phyloP scores from a whole-genome alignment of 371 early-diverging fungal genomes.

The Mucor circinelloides region DNA sequence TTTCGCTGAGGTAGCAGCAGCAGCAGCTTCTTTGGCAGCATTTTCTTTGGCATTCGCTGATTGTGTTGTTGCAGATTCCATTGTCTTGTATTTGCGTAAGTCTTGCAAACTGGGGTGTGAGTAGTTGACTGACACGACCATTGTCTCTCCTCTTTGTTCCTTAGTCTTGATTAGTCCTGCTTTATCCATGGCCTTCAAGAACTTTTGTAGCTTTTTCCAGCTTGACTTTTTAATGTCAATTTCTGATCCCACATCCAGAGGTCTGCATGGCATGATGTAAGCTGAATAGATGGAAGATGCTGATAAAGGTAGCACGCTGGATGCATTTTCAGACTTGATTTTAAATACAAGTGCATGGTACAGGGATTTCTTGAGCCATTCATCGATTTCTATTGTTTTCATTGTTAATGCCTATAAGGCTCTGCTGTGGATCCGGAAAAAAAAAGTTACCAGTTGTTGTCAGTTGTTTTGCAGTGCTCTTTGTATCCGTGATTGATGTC shows the following conservation, averaged over 20 bases:
- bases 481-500: neutral
- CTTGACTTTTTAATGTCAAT: conserved; percentile 75
- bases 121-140: conserved; percentile 63
- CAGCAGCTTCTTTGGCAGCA: conserved; percentile 11
- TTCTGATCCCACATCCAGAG: conserved; percentile 50
- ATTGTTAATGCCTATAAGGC: neutral
- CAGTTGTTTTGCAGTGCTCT: neutral
- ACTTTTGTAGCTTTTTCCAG: conserved; percentile 77
- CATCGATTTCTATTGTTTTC: conserved; percentile 56
- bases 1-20: conserved; percentile 5
- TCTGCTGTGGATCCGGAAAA: neutral
- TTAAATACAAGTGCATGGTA: conserved; percentile 66
- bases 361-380: conserved; percentile 57
- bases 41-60: neutral
- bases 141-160: conserved; percentile 66
- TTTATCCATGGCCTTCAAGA: conserved; percentile 72
- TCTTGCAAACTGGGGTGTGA: conserved; percentile 45
- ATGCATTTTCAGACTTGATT: conserved; percentile 52
- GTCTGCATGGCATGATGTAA: conserved; percentile 67
- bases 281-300: conserved; percentile 67
- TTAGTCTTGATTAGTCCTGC: conserved; percentile 68
- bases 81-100: conserved; percentile 34
- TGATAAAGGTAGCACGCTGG: conserved; percentile 60
- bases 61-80: conserved; percentile 16
- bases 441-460: conserved; percentile 20